Percentiles rank a stretch among this genome's conserved stretches.
Evolutionary conservation across 257 asterid species (phyloP).

Genomic region (Phtheirospermum japonicum): DNA sequence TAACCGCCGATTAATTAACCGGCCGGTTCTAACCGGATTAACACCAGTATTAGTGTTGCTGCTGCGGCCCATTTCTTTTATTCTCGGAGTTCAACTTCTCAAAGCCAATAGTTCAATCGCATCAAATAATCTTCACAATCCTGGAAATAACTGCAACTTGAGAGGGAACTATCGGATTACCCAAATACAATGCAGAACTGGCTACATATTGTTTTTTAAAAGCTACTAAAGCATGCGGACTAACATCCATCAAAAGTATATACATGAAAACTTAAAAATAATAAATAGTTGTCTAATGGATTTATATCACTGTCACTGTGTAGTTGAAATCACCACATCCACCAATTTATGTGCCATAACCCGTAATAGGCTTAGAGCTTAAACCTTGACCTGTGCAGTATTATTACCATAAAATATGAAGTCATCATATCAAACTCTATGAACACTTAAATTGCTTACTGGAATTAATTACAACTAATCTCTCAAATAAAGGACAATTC

Average conservation of each 20-base stretch:
- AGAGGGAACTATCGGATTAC: too few species aligned
- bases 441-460: constrained; percentile 22
- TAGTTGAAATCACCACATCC: too few species aligned
- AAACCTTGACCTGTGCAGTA: constrained; percentile 2
- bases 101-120: constrained; percentile 27
- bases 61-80: constrained; percentile 38
- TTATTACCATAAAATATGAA: constrained; percentile 14
- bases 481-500: not conserved
- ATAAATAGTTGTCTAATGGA: too few species aligned
- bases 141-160: too few species aligned
- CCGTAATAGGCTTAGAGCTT: constrained; percentile 1
- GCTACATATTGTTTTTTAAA: too few species aligned
- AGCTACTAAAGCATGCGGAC: constrained; percentile 19
- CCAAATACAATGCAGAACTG: too few species aligned
- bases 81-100: constrained; percentile 16
- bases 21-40: too few species aligned
- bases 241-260: constrained; percentile 6
- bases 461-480: constrained; percentile 13
- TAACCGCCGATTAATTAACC: too few species aligned
- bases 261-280: too few species aligned
- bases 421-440: constrained; percentile 2
- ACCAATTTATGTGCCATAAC: constrained; percentile 20
- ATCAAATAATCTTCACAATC: too few species aligned
- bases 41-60: too few species aligned
- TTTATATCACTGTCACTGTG: constrained; percentile 4